Evolutionary conservation across 768 basidiomycete genomes (phyloP).

Genomic region (Rhizopogon rudus): DNA sequence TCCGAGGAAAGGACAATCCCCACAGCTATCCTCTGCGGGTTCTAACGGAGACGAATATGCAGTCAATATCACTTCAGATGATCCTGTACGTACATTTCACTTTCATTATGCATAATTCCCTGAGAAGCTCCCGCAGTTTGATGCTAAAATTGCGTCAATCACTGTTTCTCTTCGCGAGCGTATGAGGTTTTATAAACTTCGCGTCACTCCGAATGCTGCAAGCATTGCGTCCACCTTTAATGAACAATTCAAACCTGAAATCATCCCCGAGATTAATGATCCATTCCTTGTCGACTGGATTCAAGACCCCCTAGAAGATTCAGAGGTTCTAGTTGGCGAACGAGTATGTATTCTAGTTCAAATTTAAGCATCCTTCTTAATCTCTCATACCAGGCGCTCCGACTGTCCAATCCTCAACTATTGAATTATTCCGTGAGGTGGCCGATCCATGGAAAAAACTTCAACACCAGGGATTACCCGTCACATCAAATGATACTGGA

Average conservation of each 20-base stretch:
- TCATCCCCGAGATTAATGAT: slow-evolving; percentile 83
- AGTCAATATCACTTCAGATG: slow-evolving; percentile 44
- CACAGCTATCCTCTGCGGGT: slow-evolving; percentile 16
- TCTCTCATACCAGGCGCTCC: slow-evolving; percentile 50
- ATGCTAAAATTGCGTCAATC: slow-evolving; percentile 69
- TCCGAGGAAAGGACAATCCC: slow-evolving; percentile 36
- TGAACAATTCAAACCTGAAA: slow-evolving; percentile 77
- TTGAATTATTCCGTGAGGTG: slow-evolving; percentile 73
- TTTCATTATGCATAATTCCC: background rate
- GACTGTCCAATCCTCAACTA: slow-evolving; percentile 59
- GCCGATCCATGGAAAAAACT: slow-evolving; percentile 77
- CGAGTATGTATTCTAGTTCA: slow-evolving; percentile 37
- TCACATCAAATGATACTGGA: slow-evolving; percentile 66
- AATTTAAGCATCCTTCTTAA: slow-evolving; percentile 1
- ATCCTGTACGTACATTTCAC: slow-evolving; percentile 45
- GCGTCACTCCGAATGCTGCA: slow-evolving; percentile 65
- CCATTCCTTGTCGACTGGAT: slow-evolving; percentile 86
- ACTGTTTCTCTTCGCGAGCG: slow-evolving; percentile 70
- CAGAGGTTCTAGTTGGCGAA: slow-evolving; percentile 57
- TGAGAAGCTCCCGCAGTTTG: slow-evolving; percentile 44
- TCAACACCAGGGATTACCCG: slow-evolving; percentile 78
- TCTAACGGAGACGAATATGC: slow-evolving; percentile 47
- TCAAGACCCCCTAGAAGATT: slow-evolving; percentile 42
- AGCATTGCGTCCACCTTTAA: slow-evolving; percentile 76
- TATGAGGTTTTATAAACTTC: slow-evolving; percentile 83